A percentile compares a stretch with the other conserved stretches of the same genome.
These are phyloP conservation scores for Lactarius akahatsu DNA, from an alignment of 768 basidiomycete genomes.

Conservation along the genomic window DNA sequence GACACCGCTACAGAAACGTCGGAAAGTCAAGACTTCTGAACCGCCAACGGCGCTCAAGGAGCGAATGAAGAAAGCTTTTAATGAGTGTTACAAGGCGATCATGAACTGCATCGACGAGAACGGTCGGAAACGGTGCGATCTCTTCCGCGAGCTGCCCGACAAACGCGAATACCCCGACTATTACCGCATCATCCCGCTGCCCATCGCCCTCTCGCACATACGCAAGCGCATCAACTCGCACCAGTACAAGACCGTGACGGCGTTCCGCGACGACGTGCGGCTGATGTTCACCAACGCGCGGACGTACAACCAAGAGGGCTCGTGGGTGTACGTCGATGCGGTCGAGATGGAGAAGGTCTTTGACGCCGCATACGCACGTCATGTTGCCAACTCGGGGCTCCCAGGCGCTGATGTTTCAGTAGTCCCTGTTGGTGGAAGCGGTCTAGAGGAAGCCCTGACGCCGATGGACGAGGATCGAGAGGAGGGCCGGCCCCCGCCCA, in stretches of 20 bases:
- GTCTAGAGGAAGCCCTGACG: conserved; percentile 67
- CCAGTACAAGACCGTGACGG: conserved; percentile 70
- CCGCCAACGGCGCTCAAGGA: conserved; percentile 59
- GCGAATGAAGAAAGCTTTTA: conserved; percentile 81
- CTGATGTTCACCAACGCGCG: conserved; percentile 94
- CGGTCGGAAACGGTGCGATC: conserved; percentile 78
- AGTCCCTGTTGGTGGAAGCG: conserved; percentile 47
- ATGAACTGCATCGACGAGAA: conserved; percentile 66
- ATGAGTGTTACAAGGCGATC: conserved; percentile 73
- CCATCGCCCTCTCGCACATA: conserved; percentile 86
- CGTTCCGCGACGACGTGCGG: conserved; percentile 77
- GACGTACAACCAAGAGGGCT: conserved; percentile 92
- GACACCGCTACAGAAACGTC: conserved; percentile 66
- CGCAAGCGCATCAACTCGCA: conserved; percentile 68
- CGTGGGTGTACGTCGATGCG: conserved; percentile 93
- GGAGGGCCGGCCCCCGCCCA: conserved; percentile 62
- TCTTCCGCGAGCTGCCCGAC: conserved; percentile 87
- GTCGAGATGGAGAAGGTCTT: conserved; percentile 93
- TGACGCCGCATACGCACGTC: conserved; percentile 62
- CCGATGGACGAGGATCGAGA: conserved; percentile 64
- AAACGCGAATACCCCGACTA: conserved; percentile 90
- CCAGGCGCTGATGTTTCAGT: conserved; percentile 62
- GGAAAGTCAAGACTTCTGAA: conserved; percentile 68
- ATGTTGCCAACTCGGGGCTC: conserved; percentile 64
- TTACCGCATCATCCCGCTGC: conserved; percentile 81